These are phyloP conservation scores for Mycogone perniciosa DNA, from an alignment of 2,329 filamentous ascomycete genomes.

Conservation along the genomic window DNA sequence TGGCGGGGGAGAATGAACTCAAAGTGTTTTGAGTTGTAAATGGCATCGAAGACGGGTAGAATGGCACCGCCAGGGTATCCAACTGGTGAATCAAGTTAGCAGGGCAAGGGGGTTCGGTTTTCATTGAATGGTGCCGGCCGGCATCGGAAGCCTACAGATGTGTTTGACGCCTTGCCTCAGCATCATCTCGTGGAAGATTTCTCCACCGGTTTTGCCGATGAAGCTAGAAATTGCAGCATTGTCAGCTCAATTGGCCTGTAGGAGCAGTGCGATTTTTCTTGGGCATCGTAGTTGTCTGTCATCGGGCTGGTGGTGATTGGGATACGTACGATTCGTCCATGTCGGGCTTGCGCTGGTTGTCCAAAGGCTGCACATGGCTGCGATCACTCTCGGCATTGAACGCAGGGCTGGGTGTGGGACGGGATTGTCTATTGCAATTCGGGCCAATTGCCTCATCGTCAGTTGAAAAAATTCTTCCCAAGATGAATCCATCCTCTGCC, in stretches of 20 bases:
- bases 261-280: constrained; percentile 3
- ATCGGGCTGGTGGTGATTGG: not conserved
- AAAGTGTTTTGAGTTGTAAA: constrained; percentile 96
- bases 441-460: constrained; percentile 68
- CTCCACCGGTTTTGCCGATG: constrained; percentile 84
- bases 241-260: constrained; percentile 10
- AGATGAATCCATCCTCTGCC: constrained; percentile 53
- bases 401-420: constrained; percentile 56
- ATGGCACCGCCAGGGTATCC: constrained; percentile 94
- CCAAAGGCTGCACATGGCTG: constrained; percentile 60
- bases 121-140: not conserved
- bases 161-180: constrained; percentile 85
- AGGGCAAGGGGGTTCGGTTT: not conserved
- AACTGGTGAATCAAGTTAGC: constrained; percentile 41
- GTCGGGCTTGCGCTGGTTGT: constrained; percentile 50
- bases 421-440: constrained; percentile 27
- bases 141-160: constrained; percentile 58
- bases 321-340: constrained; percentile 70
- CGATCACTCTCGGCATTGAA: constrained; percentile 43
- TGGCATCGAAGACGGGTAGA: constrained; percentile 95
- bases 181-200: constrained; percentile 99
- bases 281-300: not conserved
- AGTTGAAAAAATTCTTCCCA: constrained; percentile 95
- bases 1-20: constrained; percentile 86
- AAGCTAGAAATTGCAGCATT: constrained; percentile 47